These are phyloP conservation scores for Histomonas meleagridis DNA, from an alignment of 208 protist species.

Conservation along the genomic window DNA sequence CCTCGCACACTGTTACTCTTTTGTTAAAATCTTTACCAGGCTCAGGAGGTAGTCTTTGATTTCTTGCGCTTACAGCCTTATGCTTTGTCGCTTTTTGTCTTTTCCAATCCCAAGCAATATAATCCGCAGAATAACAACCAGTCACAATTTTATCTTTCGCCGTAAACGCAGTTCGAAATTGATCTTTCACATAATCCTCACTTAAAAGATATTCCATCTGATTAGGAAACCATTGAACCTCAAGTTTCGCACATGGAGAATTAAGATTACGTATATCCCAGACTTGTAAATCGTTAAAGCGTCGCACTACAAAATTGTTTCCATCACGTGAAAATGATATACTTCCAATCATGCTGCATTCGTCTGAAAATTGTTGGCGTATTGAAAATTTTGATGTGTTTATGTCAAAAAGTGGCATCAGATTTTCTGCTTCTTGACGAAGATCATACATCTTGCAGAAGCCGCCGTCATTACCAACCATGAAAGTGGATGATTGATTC, in stretches of 20 bases:
- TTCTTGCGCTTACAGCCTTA: not conserved
- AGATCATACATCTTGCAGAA: not conserved
- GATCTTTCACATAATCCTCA: not conserved
- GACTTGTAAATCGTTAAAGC: not conserved
- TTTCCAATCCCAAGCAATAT: not conserved
- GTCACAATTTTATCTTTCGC: not conserved
- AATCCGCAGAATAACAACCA: not conserved
- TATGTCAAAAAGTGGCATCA: not conserved
- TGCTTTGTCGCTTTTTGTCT: not conserved
- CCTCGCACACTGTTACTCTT: constrained; percentile 5
- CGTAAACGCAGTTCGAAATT: not conserved
- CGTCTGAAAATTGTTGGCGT: not conserved
- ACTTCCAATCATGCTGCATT: not conserved
- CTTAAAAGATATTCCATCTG: constrained; percentile 3
- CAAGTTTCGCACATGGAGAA: not conserved
- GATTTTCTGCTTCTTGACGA: not conserved
- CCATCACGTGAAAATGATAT: not conserved
- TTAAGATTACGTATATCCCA: not conserved
- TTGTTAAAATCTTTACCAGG: not conserved
- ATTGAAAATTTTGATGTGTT: not conserved
- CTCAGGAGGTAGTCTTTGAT: not conserved
- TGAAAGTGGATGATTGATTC: not conserved
- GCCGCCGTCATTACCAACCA: not conserved
- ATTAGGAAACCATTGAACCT: not conserved
- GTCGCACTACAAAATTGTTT: not conserved